These are phyloP conservation scores for Auriscalpium orientale DNA, from an alignment of 768 basidiomycete species.

Conservation along the genomic window DNA sequence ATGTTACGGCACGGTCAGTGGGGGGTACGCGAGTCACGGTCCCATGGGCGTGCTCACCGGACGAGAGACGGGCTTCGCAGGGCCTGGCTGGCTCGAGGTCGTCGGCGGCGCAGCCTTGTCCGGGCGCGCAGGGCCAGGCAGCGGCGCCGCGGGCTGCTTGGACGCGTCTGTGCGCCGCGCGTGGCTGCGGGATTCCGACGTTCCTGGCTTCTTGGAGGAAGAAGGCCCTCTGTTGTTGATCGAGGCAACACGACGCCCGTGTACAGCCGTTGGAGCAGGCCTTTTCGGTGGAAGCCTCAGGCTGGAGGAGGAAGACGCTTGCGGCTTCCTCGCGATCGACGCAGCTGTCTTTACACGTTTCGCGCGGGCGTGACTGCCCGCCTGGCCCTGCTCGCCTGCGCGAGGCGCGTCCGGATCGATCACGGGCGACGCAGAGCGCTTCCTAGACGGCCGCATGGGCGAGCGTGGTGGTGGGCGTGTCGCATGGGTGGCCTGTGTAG, in stretches of 20 bases:
- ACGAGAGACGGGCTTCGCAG: no score
- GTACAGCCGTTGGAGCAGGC: constrained; percentile 1
- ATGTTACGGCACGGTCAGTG: neutral
- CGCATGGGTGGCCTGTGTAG: neutral
- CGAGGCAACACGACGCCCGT: constrained; percentile 2
- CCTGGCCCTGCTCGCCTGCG: constrained; percentile 24
- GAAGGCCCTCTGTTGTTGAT: neutral
- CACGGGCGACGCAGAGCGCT: constrained; percentile 34
- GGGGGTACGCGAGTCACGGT: no score
- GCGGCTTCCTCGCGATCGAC: constrained; percentile 13
- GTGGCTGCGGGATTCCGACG: neutral
- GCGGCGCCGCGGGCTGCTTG: constrained; percentile 11
- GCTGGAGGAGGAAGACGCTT: constrained; percentile 1
- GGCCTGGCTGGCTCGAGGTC: neutral
- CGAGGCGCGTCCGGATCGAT: constrained; percentile 13
- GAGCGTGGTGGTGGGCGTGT: constrained; percentile 21
- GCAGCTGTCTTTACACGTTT: constrained; percentile 10
- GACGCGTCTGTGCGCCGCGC: constrained; percentile 1
- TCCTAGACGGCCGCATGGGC: constrained; percentile 37
- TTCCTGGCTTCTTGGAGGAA: neutral
- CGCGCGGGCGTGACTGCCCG: neutral
- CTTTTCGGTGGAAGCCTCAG: constrained; percentile 4
- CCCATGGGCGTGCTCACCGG: neutral
- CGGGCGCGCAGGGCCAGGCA: constrained; percentile 17
- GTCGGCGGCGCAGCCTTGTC: neutral